Conservation (phyloP, 169 alveolate species). For the Eimeria maxima region DNA sequence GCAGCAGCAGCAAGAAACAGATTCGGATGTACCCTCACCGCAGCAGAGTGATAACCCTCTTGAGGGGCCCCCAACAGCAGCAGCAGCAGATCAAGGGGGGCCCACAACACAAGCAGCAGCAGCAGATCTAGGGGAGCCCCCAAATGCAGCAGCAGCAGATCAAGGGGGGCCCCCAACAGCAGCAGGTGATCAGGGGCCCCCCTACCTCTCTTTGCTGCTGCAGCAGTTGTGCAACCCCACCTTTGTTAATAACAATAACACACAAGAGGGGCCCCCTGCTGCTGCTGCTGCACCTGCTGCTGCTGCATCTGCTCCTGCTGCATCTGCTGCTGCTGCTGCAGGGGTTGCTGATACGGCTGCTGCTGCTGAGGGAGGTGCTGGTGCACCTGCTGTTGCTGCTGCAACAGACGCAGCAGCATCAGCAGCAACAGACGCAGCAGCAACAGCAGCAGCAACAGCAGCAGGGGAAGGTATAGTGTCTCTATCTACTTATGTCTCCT, state of each 20-base stretch:
- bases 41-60: neutral
- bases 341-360: too few species aligned
- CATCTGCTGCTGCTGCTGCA: too few species aligned
- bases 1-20: constrained; percentile 2
- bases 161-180: too few species aligned
- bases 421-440: too few species aligned
- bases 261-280: neutral
- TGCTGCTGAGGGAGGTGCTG: too few species aligned
- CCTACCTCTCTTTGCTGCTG: too few species aligned
- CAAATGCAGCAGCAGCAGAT: neutral
- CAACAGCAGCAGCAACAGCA: neutral
- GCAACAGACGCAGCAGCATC: neutral
- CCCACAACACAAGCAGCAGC: neutral
- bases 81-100: constrained; percentile 34
- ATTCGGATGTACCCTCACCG: neutral
- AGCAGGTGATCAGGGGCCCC: neutral
- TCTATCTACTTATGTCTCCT: neutral
- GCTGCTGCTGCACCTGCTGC: constrained; percentile 2
- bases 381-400: neutral
- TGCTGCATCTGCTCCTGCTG: too few species aligned
- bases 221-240: too few species aligned
- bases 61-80: neutral
- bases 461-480: neutral
- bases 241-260: too few species aligned
- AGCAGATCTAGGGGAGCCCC: neutral